phyloP scores from a whole-genome alignment of 2,329 filamentous ascomycete species.

The Alternaria atra region DNA sequence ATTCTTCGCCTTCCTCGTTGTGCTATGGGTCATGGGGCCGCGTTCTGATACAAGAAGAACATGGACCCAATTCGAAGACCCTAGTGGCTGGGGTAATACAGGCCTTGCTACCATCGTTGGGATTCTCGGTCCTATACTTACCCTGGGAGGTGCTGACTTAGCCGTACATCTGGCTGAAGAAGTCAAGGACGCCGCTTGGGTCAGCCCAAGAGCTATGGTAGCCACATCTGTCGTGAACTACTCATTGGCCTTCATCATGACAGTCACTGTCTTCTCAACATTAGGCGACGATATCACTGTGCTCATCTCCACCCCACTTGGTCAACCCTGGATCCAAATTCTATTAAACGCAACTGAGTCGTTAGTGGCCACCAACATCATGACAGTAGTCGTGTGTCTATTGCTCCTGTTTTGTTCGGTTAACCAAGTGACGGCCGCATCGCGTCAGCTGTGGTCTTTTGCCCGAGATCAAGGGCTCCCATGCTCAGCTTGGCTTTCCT shows the following conservation, averaged over 20 bases:
- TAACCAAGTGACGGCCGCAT: conserved; percentile 25
- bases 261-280: conserved; percentile 20
- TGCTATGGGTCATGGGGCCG: conserved; percentile 36
- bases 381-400: conserved; percentile 15
- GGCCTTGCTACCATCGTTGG: conserved; percentile 55
- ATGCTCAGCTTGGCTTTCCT: conserved; percentile 18
- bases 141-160: conserved; percentile 45
- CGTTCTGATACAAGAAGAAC: conserved; percentile 49
- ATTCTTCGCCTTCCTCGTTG: conserved; percentile 59
- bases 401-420: conserved; percentile 6
- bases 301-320: conserved; percentile 18
- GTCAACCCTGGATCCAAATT: conserved; percentile 32
- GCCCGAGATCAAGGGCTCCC: conserved; percentile 40
- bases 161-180: conserved; percentile 47
- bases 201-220: conserved; percentile 49
- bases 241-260: conserved; percentile 43
- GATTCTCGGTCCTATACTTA: conserved; percentile 41
- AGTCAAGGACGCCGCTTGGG: conserved; percentile 31
- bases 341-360: conserved; percentile 33
- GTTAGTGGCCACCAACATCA: conserved; percentile 24
- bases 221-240: conserved; percentile 46
- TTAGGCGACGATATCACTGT: conserved; percentile 3
- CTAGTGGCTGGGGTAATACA: conserved; percentile 51
- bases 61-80: conserved; percentile 57
- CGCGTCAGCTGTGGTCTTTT: conserved; percentile 41